Conservation (phyloP, 176 grass and related monocot species). For the Coix lacrymajobi region DNA sequence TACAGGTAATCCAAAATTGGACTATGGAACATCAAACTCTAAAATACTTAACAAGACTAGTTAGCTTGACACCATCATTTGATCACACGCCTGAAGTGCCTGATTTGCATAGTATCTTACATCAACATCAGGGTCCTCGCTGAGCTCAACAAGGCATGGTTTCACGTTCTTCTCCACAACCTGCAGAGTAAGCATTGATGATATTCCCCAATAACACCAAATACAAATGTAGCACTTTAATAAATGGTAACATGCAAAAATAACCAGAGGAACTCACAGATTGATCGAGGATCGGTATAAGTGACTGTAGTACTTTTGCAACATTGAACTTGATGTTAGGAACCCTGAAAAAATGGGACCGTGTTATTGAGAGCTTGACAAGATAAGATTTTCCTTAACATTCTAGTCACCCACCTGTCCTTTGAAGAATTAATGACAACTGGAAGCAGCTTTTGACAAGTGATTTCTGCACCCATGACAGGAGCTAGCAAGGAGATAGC, state of each 20-base stretch:
- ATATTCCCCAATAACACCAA: slow-evolving; percentile 10
- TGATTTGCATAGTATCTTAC: slow-evolving; percentile 67
- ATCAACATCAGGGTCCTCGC: slow-evolving; percentile 78
- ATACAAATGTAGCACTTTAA: not conserved
- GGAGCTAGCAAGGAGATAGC: slow-evolving; percentile 67
- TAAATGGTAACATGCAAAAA: not conserved
- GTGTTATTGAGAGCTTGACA: not conserved
- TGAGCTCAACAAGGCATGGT: slow-evolving; percentile 68
- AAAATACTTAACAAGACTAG: slow-evolving; percentile 2
- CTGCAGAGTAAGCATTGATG: slow-evolving; percentile 21
- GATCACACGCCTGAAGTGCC: slow-evolving; percentile 61
- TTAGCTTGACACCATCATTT: slow-evolving; percentile 75
- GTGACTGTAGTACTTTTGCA: slow-evolving; percentile 65
- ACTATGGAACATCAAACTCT: slow-evolving; percentile 24
- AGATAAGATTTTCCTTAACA: not conserved
- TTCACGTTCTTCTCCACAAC: slow-evolving; percentile 60
- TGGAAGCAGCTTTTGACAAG: slow-evolving; percentile 59
- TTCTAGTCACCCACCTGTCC: slow-evolving; percentile 50
- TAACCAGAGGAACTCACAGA: slow-evolving; percentile 44
- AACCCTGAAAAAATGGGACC: slow-evolving; percentile 32
- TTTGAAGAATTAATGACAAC: slow-evolving; percentile 66
- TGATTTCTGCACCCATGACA: slow-evolving; percentile 75
- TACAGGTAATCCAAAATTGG: slow-evolving; percentile 43
- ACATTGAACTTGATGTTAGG: slow-evolving; percentile 90
- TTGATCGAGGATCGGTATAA: slow-evolving; percentile 64